A percentile compares a stretch with the other conserved stretches of the same genome.
phyloP scores from a whole-genome alignment of 2,329 filamentous ascomycete genomes.

The Diplodia scrobiculata region DNA sequence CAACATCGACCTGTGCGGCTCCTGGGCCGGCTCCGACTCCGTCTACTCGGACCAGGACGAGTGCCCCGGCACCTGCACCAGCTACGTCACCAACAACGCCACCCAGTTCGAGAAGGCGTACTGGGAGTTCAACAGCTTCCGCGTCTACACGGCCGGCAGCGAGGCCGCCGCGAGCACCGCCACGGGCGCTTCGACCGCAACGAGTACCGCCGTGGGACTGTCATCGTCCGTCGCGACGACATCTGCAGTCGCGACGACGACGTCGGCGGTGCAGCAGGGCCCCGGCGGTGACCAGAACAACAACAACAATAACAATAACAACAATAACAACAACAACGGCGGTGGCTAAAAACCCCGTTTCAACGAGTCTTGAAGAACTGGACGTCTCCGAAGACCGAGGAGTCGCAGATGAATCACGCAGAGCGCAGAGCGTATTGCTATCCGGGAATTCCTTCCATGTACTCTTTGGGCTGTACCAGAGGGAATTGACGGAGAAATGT shows the following conservation, averaged over 20 bases:
- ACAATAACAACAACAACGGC: neutral
- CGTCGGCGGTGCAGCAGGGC: neutral
- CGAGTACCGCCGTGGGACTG: neutral
- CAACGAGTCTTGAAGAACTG: neutral
- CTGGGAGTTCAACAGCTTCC: constrained; percentile 41
- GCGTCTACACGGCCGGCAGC: constrained; percentile 1
- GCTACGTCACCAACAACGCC: constrained; percentile 39
- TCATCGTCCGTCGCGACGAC: neutral
- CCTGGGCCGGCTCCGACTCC: constrained; percentile 20
- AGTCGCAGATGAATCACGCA: neutral
- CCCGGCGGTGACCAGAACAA: neutral
- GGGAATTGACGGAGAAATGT: neutral
- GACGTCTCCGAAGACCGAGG: neutral
- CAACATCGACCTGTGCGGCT: constrained; percentile 28
- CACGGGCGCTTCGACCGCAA: neutral
- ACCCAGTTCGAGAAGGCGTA: constrained; percentile 39
- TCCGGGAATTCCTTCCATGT: neutral
- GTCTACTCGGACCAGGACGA: constrained; percentile 20
- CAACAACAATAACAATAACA: neutral
- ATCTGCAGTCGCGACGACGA: neutral
- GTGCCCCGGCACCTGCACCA: constrained; percentile 41
- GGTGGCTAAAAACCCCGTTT: neutral
- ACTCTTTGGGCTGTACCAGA: neutral
- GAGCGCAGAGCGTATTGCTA: neutral
- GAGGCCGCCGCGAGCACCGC: neutral